Conservation (phyloP, 2,329 filamentous ascomycete genomes). For the Colletotrichum lindemuthianum region DNA sequence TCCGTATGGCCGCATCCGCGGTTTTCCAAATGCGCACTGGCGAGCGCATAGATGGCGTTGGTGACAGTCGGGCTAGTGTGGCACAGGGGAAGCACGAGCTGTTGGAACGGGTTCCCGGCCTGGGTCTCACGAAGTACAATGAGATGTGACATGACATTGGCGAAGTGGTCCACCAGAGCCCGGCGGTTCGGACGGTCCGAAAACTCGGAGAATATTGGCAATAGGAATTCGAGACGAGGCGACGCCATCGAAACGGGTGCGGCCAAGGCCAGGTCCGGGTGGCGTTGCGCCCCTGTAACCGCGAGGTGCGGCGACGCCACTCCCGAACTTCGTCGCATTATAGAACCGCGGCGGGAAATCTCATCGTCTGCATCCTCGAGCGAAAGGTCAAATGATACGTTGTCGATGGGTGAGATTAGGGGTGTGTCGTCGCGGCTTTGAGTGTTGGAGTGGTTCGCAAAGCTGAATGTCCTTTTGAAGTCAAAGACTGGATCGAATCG, state of each 20-base stretch:
- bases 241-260: slow-evolving; percentile 49
- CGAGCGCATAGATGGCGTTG: slow-evolving; percentile 85
- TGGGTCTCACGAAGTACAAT: slow-evolving; percentile 71
- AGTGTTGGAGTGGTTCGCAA: slow-evolving; percentile 4
- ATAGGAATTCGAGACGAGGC: slow-evolving; percentile 60
- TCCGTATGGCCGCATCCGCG: slow-evolving; percentile 54
- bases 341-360: slow-evolving; percentile 36
- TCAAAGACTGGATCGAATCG: slow-evolving; percentile 19
- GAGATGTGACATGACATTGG: slow-evolving; percentile 71
- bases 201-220: slow-evolving; percentile 67
- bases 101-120: slow-evolving; percentile 70
- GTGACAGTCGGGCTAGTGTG: slow-evolving; percentile 69
- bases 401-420: slow-evolving; percentile 45
- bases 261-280: slow-evolving; percentile 43
- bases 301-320: slow-evolving; percentile 18
- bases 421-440: slow-evolving; percentile 29
- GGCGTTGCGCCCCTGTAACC: slow-evolving; percentile 34
- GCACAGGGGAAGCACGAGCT: slow-evolving; percentile 69
- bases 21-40: slow-evolving; percentile 84
- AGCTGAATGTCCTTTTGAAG: slow-evolving; percentile 28
- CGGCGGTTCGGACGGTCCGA: slow-evolving; percentile 64
- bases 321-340: slow-evolving; percentile 38
- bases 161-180: slow-evolving; percentile 69
- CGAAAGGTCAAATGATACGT: slow-evolving; percentile 46
- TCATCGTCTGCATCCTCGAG: slow-evolving; percentile 40